Evolutionary conservation across 1,139 yeast species (phyloP).

Genomic region (Suhomyces coccinellae): DNA sequence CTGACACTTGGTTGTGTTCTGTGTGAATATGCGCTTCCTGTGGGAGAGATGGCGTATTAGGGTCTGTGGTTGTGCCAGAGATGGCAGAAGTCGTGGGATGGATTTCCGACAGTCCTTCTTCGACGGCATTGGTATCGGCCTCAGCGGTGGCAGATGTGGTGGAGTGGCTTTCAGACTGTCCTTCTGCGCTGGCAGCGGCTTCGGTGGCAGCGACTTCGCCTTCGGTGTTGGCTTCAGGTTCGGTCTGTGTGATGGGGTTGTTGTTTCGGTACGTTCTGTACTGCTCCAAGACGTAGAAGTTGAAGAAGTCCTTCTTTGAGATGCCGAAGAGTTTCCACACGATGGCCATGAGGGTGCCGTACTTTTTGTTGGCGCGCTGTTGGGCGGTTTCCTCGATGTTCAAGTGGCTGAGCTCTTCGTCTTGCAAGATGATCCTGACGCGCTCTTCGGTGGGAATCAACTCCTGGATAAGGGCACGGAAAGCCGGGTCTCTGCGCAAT

Average conservation of each 20-base stretch:
- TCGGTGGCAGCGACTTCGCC: background rate
- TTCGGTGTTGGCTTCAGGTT: background rate
- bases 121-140: background rate
- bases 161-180: background rate
- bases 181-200: background rate
- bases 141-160: no score
- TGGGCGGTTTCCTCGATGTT: slow-evolving; percentile 48
- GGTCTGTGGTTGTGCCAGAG: no score
- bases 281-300: slow-evolving; percentile 50
- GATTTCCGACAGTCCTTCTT: background rate
- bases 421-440: slow-evolving; percentile 35
- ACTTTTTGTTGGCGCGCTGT: slow-evolving; percentile 36
- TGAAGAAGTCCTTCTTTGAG: slow-evolving; percentile 43
- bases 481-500: slow-evolving; percentile 41
- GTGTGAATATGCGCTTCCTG: background rate
- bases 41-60: background rate
- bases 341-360: slow-evolving; percentile 34
- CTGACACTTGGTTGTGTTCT: background rate
- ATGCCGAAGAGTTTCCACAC: slow-evolving; percentile 63
- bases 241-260: background rate
- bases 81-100: background rate
- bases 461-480: slow-evolving; percentile 43
- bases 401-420: slow-evolving; percentile 26
- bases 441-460: slow-evolving; percentile 43
- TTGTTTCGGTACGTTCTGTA: slow-evolving; percentile 6